Evolutionary conservation across 345 rosid genomes (phyloP).

Genomic region (Gossypium longicalyx): DNA sequence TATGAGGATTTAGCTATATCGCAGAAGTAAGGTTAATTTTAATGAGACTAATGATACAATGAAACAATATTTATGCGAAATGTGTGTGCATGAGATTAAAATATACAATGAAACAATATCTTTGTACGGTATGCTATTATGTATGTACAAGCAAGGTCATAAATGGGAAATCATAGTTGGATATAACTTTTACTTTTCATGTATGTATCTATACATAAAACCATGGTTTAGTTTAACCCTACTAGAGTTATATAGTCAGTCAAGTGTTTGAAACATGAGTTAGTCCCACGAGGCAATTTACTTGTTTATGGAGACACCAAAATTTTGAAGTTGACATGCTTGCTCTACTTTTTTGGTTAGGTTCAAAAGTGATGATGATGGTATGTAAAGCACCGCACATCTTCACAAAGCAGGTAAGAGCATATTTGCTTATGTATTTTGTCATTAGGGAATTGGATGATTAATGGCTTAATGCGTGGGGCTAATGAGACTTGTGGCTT

Average conservation of each 20-base stretch:
- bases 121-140: too few species aligned
- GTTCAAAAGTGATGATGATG: slow-evolving; percentile 28
- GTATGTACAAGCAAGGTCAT: slow-evolving; percentile 1
- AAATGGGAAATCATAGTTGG: background rate
- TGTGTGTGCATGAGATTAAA: too few species aligned
- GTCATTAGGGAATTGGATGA: slow-evolving; percentile 23
- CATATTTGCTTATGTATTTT: slow-evolving; percentile 13
- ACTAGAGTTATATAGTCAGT: background rate
- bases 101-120: too few species aligned
- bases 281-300: slow-evolving; percentile 16
- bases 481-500: slow-evolving; percentile 15
- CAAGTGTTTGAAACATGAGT: background rate
- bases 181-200: background rate
- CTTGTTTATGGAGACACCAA: slow-evolving; percentile 31
- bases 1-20: background rate
- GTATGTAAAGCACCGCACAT: slow-evolving; percentile 23
- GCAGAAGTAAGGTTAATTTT: background rate
- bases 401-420: slow-evolving; percentile 20
- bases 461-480: slow-evolving; percentile 15
- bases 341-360: slow-evolving; percentile 37
- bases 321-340: slow-evolving; percentile 41
- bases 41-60: too few species aligned
- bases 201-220: background rate
- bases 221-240: slow-evolving; percentile 15
- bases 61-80: too few species aligned